phyloP scores from a whole-genome alignment of 306 rosid genomes.

The Lupinus albus region DNA sequence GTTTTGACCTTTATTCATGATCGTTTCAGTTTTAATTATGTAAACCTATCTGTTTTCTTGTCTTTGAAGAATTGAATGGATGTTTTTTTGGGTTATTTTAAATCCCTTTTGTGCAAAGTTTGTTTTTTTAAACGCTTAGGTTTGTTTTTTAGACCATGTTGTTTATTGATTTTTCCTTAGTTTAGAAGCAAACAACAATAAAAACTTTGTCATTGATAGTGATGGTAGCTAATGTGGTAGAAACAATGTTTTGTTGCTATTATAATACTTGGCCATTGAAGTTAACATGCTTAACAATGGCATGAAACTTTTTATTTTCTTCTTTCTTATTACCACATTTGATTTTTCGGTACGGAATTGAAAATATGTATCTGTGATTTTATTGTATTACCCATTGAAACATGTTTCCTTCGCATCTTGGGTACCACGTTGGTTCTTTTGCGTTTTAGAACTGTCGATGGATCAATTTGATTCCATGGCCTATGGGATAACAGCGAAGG shows the following conservation, averaged over 20 bases:
- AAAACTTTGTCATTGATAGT: neutral
- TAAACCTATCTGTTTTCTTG: neutral
- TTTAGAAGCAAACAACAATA: constrained; percentile 21
- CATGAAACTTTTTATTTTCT: neutral
- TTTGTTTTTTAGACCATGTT: neutral
- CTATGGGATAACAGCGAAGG: no score
- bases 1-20: constrained; percentile 26
- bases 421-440: no score
- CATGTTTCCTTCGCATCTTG: no score
- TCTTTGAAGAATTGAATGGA: neutral
- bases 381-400: neutral
- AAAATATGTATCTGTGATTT: neutral
- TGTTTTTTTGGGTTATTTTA: neutral
- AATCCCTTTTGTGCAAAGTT: neutral
- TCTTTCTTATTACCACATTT: neutral
- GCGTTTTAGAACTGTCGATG: no score
- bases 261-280: neutral
- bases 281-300: neutral
- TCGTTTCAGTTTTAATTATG: constrained; percentile 29
- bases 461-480: no score
- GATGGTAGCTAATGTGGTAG: neutral
- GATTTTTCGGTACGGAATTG: neutral
- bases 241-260: constrained; percentile 18
- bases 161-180: constrained; percentile 27
- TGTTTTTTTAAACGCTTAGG: neutral